phyloP scores from a whole-genome alignment of 2,329 filamentous ascomycete species.

The Colletotrichum tropicale region DNA sequence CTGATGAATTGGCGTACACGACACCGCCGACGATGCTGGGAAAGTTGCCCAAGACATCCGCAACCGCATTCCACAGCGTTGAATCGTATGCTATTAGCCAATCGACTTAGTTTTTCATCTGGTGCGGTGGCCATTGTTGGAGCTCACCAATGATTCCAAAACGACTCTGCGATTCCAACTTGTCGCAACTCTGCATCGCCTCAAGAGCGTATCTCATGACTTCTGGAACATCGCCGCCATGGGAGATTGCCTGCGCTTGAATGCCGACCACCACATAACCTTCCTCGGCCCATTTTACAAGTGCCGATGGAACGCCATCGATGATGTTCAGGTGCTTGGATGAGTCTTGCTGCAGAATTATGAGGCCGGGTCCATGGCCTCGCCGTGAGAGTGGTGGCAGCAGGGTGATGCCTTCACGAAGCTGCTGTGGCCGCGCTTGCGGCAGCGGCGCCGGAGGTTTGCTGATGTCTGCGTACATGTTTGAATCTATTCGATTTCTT shows the following conservation, averaged over 20 bases:
- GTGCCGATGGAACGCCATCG: background rate
- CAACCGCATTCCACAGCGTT: background rate
- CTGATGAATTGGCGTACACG: background rate
- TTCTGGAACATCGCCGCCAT: background rate
- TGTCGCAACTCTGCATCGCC: background rate
- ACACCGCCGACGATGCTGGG: background rate
- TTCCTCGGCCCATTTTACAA: background rate
- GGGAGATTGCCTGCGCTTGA: background rate
- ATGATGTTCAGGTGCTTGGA: background rate
- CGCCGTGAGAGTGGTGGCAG: background rate
- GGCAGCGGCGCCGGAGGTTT: background rate
- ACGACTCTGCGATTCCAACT: background rate
- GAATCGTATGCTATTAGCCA: background rate
- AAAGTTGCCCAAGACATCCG: background rate
- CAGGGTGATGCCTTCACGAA: background rate
- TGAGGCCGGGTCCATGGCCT: background rate
- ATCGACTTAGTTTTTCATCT: background rate
- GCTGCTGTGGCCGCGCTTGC: background rate
- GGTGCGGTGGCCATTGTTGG: background rate
- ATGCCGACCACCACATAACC: background rate
- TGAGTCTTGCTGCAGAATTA: background rate
- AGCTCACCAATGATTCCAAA: background rate
- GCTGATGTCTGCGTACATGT: background rate
- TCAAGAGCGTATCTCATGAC: background rate
- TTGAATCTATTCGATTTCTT: background rate